Percentiles rank a stretch among this genome's conserved stretches.
Evolutionary conservation across 2,329 filamentous ascomycete species (phyloP).

Genomic region (Fusarium sp.): DNA sequence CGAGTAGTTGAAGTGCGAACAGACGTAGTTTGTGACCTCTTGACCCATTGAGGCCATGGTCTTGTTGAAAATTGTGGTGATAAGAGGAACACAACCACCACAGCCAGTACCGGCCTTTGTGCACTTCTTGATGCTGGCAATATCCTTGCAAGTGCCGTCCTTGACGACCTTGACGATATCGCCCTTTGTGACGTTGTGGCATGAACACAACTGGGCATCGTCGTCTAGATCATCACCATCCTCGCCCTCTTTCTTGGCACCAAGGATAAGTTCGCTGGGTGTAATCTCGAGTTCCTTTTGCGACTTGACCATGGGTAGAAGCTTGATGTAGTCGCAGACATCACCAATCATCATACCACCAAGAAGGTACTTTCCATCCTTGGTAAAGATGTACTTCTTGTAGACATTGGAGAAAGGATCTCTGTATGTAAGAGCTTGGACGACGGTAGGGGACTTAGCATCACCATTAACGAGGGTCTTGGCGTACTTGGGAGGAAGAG

Average conservation of each 20-base stretch:
- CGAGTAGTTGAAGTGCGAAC: conserved; percentile 84
- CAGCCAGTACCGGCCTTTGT: conserved; percentile 94
- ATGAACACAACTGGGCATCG: conserved; percentile 91
- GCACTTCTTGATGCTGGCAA: conserved; percentile 86
- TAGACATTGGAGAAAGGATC: conserved; percentile 90
- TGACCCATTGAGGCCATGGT: conserved; percentile 87
- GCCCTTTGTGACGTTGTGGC: conserved; percentile 91
- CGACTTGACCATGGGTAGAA: conserved; percentile 87
- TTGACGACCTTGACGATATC: conserved; percentile 80
- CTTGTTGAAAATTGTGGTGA: conserved; percentile 90
- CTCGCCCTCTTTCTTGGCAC: conserved; percentile 76
- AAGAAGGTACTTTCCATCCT: conserved; percentile 88
- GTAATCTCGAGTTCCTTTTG: conserved; percentile 82
- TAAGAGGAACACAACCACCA: conserved; percentile 88
- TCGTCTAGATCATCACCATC: conserved; percentile 83
- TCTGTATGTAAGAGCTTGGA: conserved; percentile 91
- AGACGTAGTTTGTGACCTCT: conserved; percentile 88
- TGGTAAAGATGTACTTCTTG: conserved; percentile 93
- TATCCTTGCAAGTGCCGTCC: conserved; percentile 81
- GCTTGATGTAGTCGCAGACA: conserved; percentile 88
- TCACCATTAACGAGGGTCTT: conserved; percentile 45
- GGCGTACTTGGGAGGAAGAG: conserved; percentile 70
- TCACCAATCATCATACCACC: conserved; percentile 99
- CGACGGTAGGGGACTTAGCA: conserved; percentile 54
- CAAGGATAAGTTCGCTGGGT: conserved; percentile 85